These are phyloP conservation scores for Coleophoma crateriformis DNA, from an alignment of 2,329 filamentous ascomycete species.

Conservation along the genomic window DNA sequence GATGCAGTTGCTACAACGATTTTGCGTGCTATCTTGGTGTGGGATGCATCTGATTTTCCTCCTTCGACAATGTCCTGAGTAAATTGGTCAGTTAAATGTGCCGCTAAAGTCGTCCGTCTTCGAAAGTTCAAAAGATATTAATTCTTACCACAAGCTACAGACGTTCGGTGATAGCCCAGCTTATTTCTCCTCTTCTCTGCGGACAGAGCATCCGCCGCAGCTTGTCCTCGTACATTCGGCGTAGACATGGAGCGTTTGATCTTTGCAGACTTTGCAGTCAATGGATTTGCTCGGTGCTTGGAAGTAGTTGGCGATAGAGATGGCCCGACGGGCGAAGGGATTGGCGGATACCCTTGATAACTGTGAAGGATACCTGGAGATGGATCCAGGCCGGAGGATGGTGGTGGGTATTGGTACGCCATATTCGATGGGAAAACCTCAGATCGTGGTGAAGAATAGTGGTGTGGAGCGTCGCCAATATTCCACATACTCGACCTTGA, in stretches of 20 bases:
- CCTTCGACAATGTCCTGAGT: slow-evolving; percentile 77
- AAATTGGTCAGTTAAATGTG: slow-evolving; percentile 4
- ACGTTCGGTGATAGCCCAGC: slow-evolving; percentile 90
- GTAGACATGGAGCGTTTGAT: slow-evolving; percentile 44
- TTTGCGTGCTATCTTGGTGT: slow-evolving; percentile 64
- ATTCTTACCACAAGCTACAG: slow-evolving; percentile 87
- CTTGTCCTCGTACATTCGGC: slow-evolving; percentile 38
- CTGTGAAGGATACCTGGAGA: slow-evolving; percentile 21
- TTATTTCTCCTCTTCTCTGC: slow-evolving; percentile 78
- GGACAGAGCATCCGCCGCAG: slow-evolving; percentile 24
- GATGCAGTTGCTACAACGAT: slow-evolving; percentile 88
- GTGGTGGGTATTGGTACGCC: slow-evolving; percentile 23
- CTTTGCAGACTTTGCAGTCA: slow-evolving; percentile 18
- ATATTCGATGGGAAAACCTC: slow-evolving; percentile 17
- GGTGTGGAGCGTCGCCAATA: slow-evolving; percentile 18
- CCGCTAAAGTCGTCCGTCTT: slow-evolving; percentile 4
- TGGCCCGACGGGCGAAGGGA: slow-evolving; percentile 11
- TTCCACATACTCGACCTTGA: slow-evolving; percentile 25
- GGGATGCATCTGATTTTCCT: slow-evolving; percentile 91
- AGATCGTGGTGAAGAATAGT: slow-evolving; percentile 16
- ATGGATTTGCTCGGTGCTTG: slow-evolving; percentile 10
- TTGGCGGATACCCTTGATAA: slow-evolving; percentile 17
- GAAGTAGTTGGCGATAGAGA: slow-evolving; percentile 14
- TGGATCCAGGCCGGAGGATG: slow-evolving; percentile 18
- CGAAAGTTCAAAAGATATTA: slow-evolving; percentile 5